Evolutionary conservation across 352 stramenopile species (phyloP).

Genomic region (Pythium oligandrum): DNA sequence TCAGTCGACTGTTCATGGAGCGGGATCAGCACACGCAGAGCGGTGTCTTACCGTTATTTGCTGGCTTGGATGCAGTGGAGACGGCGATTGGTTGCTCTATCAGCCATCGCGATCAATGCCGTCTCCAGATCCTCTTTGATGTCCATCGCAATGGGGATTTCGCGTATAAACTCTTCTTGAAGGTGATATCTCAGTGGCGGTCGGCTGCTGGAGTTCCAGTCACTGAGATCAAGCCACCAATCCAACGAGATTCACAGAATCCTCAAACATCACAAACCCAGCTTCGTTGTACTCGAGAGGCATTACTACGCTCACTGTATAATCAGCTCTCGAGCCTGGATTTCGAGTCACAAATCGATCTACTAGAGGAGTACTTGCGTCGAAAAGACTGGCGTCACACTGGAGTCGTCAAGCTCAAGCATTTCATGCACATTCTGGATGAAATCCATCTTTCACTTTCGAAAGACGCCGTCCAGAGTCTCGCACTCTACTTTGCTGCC

Average conservation of each 20-base stretch:
- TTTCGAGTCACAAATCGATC: conserved; percentile 58
- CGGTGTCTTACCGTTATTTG: conserved; percentile 23
- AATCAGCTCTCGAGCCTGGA: conserved; percentile 67
- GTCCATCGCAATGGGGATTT: conserved; percentile 49
- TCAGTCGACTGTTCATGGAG: conserved; percentile 45
- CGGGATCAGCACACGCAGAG: conserved; percentile 17
- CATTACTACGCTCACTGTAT: conserved; percentile 45
- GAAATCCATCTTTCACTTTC: conserved; percentile 51
- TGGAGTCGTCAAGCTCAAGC: conserved; percentile 26
- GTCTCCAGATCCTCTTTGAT: conserved; percentile 67
- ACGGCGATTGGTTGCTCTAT: conserved; percentile 25
- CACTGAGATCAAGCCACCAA: background rate
- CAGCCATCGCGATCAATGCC: conserved; percentile 23
- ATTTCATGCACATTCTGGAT: conserved; percentile 42
- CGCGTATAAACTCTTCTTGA: conserved; percentile 72
- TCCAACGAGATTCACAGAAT: background rate
- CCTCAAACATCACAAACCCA: too few relatives aligned
- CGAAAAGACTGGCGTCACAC: conserved; percentile 23
- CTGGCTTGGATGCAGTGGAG: conserved; percentile 31
- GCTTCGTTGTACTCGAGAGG: conserved; percentile 15
- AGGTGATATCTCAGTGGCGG: conserved; percentile 59
- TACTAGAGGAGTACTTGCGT: conserved; percentile 55
- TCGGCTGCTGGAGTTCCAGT: background rate
- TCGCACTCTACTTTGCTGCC: conserved; percentile 29
- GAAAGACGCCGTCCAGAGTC: conserved; percentile 25